Conservation (phyloP, 2,329 filamentous ascomycete genomes). For the Monosporascus sp. region DNA sequence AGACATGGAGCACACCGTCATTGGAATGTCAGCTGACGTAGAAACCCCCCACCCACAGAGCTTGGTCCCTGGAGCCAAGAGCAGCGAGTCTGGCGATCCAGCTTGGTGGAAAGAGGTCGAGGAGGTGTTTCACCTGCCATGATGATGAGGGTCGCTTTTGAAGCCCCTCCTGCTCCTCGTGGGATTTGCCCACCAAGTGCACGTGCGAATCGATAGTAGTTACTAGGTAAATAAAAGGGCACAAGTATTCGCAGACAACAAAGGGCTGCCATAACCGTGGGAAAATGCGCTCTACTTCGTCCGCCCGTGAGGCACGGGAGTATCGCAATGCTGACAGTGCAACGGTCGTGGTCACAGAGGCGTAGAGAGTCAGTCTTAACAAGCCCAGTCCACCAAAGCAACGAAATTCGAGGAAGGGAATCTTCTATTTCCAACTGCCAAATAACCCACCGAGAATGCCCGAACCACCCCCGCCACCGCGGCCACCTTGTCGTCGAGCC, state of each 20-base stretch:
- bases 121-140: slow-evolving; percentile 62
- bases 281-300: too few relatives aligned
- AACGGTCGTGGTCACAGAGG: too few relatives aligned
- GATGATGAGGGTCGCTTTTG: slow-evolving; percentile 10
- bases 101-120: slow-evolving; percentile 65
- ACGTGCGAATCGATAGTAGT: neutral
- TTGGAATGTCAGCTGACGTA: neutral
- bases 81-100: slow-evolving; percentile 54
- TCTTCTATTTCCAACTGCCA: slow-evolving; percentile 19
- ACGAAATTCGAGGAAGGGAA: neutral
- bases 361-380: too few relatives aligned
- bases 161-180: neutral
- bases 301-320: too few relatives aligned
- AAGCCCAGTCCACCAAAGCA: too few relatives aligned
- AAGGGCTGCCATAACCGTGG: too few relatives aligned
- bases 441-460: slow-evolving; percentile 26
- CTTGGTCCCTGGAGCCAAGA: slow-evolving; percentile 53
- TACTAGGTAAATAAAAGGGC: neutral
- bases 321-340: neutral
- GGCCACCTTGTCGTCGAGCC: slow-evolving; percentile 41
- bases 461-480: slow-evolving; percentile 31
- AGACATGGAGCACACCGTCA: neutral
- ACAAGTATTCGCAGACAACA: neutral
- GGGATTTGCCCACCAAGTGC: neutral
- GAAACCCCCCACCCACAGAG: slow-evolving; percentile 16